Percentiles rank a stretch among this genome's conserved stretches.
Conservation (phyloP, 257 asterid genomes). For the Ajuga chamaepitys region DNA sequence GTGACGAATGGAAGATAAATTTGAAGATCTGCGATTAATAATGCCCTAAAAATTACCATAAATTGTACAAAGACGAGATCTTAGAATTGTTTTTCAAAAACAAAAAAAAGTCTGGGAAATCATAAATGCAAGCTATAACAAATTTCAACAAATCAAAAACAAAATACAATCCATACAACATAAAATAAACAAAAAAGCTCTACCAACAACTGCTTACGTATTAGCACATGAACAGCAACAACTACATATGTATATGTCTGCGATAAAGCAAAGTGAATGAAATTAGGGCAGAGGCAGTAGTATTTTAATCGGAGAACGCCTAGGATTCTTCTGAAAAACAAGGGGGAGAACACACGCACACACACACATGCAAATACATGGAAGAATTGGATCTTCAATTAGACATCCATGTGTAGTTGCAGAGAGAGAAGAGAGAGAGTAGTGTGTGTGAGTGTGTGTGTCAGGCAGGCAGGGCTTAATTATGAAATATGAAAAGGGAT, state of each 20-base stretch:
- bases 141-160: conserved; percentile 2
- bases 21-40: conserved; percentile 26
- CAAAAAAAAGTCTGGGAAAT: background rate
- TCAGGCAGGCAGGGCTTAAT: conserved; percentile 23
- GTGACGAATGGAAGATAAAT: background rate
- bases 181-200: background rate
- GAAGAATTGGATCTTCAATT: conserved; percentile 22
- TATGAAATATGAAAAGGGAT: conserved; percentile 15
- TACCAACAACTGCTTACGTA: background rate
- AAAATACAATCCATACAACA: background rate
- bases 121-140: conserved; percentile 10
- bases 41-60: conserved; percentile 5
- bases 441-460: conserved; percentile 25
- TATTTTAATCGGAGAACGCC: conserved; percentile 13
- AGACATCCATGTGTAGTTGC: conserved; percentile 19
- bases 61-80: conserved; percentile 15
- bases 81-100: background rate
- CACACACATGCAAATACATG: conserved; percentile 16
- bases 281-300: background rate
- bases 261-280: background rate
- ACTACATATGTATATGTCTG: background rate
- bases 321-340: conserved; percentile 24
- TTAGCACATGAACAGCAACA: conserved; percentile 5
- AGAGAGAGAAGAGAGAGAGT: conserved; percentile 1
- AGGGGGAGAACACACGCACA: background rate